A percentile compares a stretch with the other conserved stretches of the same genome.
Conservation (phyloP, 192 early-diverging fungal genomes). For the Gryganskiella cystojenkinii region DNA sequence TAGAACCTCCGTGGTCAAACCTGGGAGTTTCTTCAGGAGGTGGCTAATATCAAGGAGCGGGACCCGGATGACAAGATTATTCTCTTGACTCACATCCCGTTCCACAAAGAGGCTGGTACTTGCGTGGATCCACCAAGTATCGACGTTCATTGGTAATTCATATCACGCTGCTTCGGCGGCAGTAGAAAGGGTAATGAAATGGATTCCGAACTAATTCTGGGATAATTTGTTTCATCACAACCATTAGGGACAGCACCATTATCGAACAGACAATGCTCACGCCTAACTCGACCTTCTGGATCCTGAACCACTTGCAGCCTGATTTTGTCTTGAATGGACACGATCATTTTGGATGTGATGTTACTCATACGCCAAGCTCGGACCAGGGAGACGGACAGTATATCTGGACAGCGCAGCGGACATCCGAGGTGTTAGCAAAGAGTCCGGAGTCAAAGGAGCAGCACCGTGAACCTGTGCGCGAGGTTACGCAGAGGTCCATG, state of each 20-base stretch:
- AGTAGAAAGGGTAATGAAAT: not conserved
- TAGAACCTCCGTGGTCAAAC: conserved; percentile 59
- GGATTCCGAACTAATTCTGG: not conserved
- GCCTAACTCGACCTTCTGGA: conserved; percentile 61
- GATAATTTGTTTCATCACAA: not conserved
- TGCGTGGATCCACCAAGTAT: conserved; percentile 62
- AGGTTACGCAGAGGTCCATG: conserved; percentile 69
- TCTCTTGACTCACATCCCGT: conserved; percentile 71
- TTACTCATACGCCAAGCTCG: conserved; percentile 43
- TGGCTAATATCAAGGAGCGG: conserved; percentile 38
- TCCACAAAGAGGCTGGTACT: conserved; percentile 64
- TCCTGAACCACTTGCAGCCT: conserved; percentile 65
- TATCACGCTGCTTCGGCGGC: too few relatives aligned
- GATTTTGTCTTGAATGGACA: conserved; percentile 71
- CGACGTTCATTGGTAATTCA: conserved; percentile 34
- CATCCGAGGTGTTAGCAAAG: conserved; percentile 7
- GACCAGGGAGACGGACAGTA: conserved; percentile 8
- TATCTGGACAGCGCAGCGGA: conserved; percentile 35
- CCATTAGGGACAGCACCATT: conserved; percentile 45
- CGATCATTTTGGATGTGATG: conserved; percentile 71
- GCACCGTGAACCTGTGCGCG: conserved; percentile 39
- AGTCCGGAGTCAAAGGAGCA: not conserved
- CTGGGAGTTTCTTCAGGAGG: conserved; percentile 64
- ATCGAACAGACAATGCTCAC: conserved; percentile 70
- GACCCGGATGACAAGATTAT: conserved; percentile 54